Evolutionary conservation across 2,329 filamentous ascomycete species (phyloP).

Genomic region (Microcera coccophila): DNA sequence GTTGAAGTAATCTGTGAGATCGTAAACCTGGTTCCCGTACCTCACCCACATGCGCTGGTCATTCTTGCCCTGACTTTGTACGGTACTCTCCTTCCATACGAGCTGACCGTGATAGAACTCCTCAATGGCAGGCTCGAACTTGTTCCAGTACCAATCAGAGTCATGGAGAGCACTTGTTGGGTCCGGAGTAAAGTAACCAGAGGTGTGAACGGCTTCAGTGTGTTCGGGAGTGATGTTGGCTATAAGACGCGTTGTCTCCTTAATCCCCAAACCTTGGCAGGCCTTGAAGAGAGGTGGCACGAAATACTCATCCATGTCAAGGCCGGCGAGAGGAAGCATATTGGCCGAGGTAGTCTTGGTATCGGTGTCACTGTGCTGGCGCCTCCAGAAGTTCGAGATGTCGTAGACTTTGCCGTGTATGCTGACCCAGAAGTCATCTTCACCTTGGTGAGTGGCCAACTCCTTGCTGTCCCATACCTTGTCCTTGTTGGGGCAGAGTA

Average conservation of each 20-base stretch:
- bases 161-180: conserved; percentile 55
- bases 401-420: conserved; percentile 90
- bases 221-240: conserved; percentile 61
- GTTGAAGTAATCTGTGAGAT: conserved; percentile 87
- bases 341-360: conserved; percentile 55
- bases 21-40: conserved; percentile 73
- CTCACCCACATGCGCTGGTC: conserved; percentile 74
- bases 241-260: conserved; percentile 52
- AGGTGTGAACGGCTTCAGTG: conserved; percentile 61
- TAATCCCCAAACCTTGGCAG: conserved; percentile 68
- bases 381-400: conserved; percentile 79
- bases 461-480: conserved; percentile 79
- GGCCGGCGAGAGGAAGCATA: conserved; percentile 77
- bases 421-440: conserved; percentile 79
- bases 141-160: conserved; percentile 70
- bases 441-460: conserved; percentile 65
- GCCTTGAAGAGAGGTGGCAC: conserved; percentile 68
- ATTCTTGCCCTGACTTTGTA: conserved; percentile 63
- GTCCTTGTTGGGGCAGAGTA: conserved; percentile 87
- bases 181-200: conserved; percentile 58
- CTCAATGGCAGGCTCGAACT: conserved; percentile 74
- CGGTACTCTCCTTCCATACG: conserved; percentile 60
- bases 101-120: conserved; percentile 85
- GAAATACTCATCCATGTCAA: conserved; percentile 82
- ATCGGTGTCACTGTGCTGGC: conserved; percentile 72